phyloP scores from a whole-genome alignment of 805 yeast genomes.

The Wickerhamiella brachini region DNA sequence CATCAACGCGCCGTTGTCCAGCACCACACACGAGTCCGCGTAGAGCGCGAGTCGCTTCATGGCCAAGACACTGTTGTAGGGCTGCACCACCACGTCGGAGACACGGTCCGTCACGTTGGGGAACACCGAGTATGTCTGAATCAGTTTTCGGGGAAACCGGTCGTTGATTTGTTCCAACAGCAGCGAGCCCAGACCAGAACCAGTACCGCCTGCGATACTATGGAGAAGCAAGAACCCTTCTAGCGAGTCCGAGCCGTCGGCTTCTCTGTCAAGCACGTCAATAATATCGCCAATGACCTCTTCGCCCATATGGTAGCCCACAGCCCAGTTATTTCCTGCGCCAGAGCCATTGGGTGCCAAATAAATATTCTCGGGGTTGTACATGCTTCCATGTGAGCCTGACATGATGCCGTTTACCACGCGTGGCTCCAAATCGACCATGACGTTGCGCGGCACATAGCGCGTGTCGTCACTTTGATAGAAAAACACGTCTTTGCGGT shows the following conservation, averaged over 20 bases:
- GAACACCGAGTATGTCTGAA: conserved; percentile 77
- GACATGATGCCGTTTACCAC: conserved; percentile 55
- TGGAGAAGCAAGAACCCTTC: conserved; percentile 87
- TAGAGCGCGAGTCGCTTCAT: conserved; percentile 67
- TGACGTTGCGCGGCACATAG: conserved; percentile 76
- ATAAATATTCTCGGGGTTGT: conserved; percentile 73
- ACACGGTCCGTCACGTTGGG: conserved; percentile 58
- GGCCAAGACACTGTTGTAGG: conserved; percentile 80
- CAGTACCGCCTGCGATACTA: conserved; percentile 98
- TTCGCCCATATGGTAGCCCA: conserved; percentile 69
- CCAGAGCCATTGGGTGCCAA: conserved; percentile 74
- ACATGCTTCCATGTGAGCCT: conserved; percentile 42
- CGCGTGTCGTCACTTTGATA: conserved; percentile 58
- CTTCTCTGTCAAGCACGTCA: conserved; percentile 76
- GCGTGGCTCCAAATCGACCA: conserved; percentile 77
- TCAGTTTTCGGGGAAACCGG: conserved; percentile 65
- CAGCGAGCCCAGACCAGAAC: conserved; percentile 86
- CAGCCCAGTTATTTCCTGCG: conserved; percentile 94
- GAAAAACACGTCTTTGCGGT: conserved; percentile 75
- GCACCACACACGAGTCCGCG: conserved; percentile 78
- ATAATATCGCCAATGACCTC: conserved; percentile 56
- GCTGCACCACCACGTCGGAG: conserved; percentile 96
- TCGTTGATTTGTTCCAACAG: conserved; percentile 68
- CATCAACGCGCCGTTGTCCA: conserved; percentile 77
- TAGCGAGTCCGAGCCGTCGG: conserved; percentile 77